Conservation (phyloP, 2,329 filamentous ascomycete genomes). For the Alternaria sp. region DNA sequence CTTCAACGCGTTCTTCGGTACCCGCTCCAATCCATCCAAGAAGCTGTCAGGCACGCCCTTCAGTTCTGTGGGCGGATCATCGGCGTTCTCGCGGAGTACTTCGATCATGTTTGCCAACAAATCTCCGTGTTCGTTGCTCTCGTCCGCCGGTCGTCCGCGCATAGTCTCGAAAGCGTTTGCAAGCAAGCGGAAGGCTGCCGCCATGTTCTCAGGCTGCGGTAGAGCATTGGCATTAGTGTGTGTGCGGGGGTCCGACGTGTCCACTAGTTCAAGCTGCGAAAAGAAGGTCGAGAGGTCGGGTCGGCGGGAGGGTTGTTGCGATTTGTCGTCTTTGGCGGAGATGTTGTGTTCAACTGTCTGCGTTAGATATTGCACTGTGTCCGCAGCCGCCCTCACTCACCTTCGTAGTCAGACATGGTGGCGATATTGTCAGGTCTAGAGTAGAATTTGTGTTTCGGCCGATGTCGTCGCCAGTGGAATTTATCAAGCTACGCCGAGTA, state of each 20-base stretch:
- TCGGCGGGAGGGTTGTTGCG: conserved; percentile 58
- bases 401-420: conserved; percentile 59
- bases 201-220: conserved; percentile 68
- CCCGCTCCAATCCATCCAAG: conserved; percentile 66
- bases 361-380: conserved; percentile 28
- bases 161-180: conserved; percentile 69
- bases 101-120: conserved; percentile 65
- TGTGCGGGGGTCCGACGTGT: conserved; percentile 60
- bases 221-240: conserved; percentile 66
- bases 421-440: conserved; percentile 28
- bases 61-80: conserved; percentile 67
- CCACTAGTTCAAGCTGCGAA: conserved; percentile 66
- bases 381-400: conserved; percentile 35
- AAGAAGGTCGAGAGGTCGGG: conserved; percentile 73
- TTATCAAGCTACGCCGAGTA: conserved; percentile 21
- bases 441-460: conserved; percentile 8
- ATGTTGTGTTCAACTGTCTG: conserved; percentile 60
- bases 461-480: conserved; percentile 14
- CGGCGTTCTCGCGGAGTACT: conserved; percentile 63
- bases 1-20: conserved; percentile 65
- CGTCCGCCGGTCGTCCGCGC: conserved; percentile 54
- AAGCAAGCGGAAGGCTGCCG: conserved; percentile 66
- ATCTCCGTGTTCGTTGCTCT: conserved; percentile 43
- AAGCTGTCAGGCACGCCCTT: conserved; percentile 69
- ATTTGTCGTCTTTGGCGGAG: conserved; percentile 47